Evolutionary conservation across 2,329 filamentous ascomycete species (phyloP), one percentile per base, ranked within the genome.

Genomic region (Immersiporthe knoxdaviesiana): DNA sequence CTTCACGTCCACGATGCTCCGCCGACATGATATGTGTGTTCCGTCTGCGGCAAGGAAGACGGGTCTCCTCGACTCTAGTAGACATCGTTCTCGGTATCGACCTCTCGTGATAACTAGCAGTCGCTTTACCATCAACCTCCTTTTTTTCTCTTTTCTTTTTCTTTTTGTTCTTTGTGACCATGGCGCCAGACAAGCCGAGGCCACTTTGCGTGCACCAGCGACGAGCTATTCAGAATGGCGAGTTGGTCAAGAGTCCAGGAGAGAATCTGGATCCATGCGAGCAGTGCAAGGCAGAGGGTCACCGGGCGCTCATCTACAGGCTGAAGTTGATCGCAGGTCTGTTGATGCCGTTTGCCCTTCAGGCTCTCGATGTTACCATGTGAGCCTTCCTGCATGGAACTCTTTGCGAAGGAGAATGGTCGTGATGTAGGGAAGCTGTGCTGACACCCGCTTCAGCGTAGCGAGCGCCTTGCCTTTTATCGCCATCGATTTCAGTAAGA

Each of bases 391-490:
- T n/a, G 37, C 39, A 14, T 24, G 18, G 8, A 3, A n/a, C 27
- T 24, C 27, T 24, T 30, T 30, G 35, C 12, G 52, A 10, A 18
- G 14, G 6, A 32, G 2, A 16, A 16, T 35, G 44, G 27, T 8
- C 12, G 27, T 18, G 21, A 21, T 30, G 14, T 7, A 35, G 1
- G 5, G 14, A 47, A 67, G 54, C n/a, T n/a, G n/a, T 58, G 30
- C 47, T 65, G 16, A 65, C 39, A 62, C 12, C 21, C 30, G 30
- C 44, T 65, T 21, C 66, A 69, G 64, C 61, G 73, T 90, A 21
- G 87, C 88, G 6, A 85, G 85, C 21, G 87, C 87, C 0, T 77
- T 89, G n/a, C 86, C 87, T 0, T 87, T 84, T 72, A 91, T 92
- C 62, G 89, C 89, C 4, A 82, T 84, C 0, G 87, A 91, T 74